Evolutionary conservation across 805 yeast genomes (phyloP).

Genomic region (Metschnikowia noctiluminum): DNA sequence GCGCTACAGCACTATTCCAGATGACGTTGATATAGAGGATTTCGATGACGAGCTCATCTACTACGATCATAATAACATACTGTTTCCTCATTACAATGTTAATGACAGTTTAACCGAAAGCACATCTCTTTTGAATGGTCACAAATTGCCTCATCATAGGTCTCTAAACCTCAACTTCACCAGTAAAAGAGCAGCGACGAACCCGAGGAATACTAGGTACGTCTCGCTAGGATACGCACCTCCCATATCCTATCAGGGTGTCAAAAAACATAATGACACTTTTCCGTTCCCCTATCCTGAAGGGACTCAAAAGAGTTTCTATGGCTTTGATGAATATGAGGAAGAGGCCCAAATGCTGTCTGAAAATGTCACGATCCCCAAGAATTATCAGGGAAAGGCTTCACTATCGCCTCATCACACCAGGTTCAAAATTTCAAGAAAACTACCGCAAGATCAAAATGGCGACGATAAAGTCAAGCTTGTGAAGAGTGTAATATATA

Average conservation of each 20-base stretch:
- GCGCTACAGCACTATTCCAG: slow-evolving; percentile 69
- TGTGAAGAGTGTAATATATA: slow-evolving; percentile 37
- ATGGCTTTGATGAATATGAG: slow-evolving; percentile 39
- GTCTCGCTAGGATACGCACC: slow-evolving; percentile 36
- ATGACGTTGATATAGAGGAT: slow-evolving; percentile 54
- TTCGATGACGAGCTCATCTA: slow-evolving; percentile 52
- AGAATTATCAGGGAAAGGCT: slow-evolving; percentile 15
- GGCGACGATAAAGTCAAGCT: slow-evolving; percentile 17
- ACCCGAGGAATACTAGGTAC: slow-evolving; percentile 32
- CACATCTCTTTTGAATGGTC: slow-evolving; percentile 27
- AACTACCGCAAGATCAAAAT: slow-evolving; percentile 19
- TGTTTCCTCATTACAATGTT: slow-evolving; percentile 34
- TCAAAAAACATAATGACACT: slow-evolving; percentile 19
- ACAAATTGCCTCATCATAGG: slow-evolving; percentile 37
- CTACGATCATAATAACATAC: slow-evolving; percentile 37
- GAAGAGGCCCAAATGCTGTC: slow-evolving; percentile 25
- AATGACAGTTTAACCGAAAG: slow-evolving; percentile 27
- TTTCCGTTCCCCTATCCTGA: slow-evolving; percentile 37
- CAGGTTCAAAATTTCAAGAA: slow-evolving; percentile 30
- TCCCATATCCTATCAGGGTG: slow-evolving; percentile 6
- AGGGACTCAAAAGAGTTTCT: slow-evolving; percentile 27
- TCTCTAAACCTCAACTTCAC: slow-evolving; percentile 36
- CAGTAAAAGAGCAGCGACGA: slow-evolving; percentile 19
- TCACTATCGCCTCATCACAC: slow-evolving; percentile 22
- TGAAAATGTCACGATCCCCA: slow-evolving; percentile 1